Percentiles rank a stretch among this genome's conserved stretches.
Conservation (phyloP, 192 early-diverging fungal genomes). For the Cetraspora pellucida region DNA sequence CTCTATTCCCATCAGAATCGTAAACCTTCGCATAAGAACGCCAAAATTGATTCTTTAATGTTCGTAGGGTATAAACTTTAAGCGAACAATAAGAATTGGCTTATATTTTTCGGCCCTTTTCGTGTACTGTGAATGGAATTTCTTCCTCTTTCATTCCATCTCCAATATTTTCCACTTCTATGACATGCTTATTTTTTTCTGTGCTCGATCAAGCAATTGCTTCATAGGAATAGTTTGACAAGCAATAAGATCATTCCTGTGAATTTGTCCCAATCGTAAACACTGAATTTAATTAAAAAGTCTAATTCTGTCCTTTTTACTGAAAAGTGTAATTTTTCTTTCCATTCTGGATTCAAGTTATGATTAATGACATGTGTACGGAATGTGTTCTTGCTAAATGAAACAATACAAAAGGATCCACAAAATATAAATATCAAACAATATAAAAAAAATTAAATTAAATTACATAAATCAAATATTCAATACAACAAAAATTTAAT, state of each 20-base stretch:
- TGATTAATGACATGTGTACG: constrained; percentile 67
- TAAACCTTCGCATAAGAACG: constrained; percentile 61
- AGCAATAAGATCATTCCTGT: constrained; percentile 70
- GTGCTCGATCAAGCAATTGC: constrained; percentile 55
- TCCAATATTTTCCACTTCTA: constrained; percentile 16
- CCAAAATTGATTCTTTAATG: constrained; percentile 71
- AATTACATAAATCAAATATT: no score
- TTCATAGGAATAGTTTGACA: constrained; percentile 46
- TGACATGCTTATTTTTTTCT: constrained; percentile 4
- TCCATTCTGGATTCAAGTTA: constrained; percentile 73
- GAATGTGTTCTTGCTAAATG: constrained; percentile 70
- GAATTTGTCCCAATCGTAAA: constrained; percentile 79
- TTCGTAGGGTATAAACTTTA: constrained; percentile 69
- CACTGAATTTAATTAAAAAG: constrained; percentile 57
- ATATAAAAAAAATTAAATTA: no score
- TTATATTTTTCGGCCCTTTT: constrained; percentile 44
- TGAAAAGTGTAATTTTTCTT: constrained; percentile 69
- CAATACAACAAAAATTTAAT: no score
- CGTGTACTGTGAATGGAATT: constrained; percentile 41
- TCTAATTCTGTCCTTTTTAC: constrained; percentile 48
- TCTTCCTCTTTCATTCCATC: constrained; percentile 50
- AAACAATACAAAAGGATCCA: constrained; percentile 84
- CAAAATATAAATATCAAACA: constrained; percentile 29
- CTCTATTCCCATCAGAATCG: constrained; percentile 61
- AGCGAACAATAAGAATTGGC: constrained; percentile 54